Evolutionary conservation across 2,329 filamentous ascomycete genomes (phyloP).

Genomic region (Sporothrix mexicana): DNA sequence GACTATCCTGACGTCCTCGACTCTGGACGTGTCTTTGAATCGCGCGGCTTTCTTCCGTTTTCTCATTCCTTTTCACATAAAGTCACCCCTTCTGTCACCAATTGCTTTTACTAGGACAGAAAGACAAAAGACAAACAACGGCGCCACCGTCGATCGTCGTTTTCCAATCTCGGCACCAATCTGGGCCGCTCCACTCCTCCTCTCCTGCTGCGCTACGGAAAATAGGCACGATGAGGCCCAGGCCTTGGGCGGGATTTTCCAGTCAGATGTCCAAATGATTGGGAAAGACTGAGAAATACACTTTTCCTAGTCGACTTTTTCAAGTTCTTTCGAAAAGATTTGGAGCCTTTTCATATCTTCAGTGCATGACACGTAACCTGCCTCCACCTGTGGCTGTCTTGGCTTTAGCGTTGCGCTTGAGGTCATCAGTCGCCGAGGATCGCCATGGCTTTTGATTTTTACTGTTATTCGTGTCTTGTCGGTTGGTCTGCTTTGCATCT

Average conservation of each 20-base stretch:
- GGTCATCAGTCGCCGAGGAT: constrained; percentile 16
- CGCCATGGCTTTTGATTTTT: not conserved
- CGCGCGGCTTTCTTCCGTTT: not conserved
- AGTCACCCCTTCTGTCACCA: not conserved
- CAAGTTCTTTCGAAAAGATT: not conserved
- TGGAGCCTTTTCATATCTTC: not conserved
- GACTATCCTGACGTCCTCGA: constrained; percentile 1
- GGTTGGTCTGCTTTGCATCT: not conserved
- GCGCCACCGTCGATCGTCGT: constrained; percentile 24
- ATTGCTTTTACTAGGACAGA: not conserved
- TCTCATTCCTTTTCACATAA: not conserved
- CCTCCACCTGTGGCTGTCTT: constrained; percentile 21
- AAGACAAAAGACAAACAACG: constrained; percentile 4
- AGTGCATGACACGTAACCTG: constrained; percentile 16
- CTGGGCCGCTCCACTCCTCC: constrained; percentile 8
- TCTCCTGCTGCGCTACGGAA: constrained; percentile 17
- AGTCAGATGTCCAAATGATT: not conserved
- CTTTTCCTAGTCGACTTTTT: not conserved
- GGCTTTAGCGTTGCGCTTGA: constrained; percentile 24
- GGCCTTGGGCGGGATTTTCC: not conserved
- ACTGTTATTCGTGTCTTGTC: not conserved
- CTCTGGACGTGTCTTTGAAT: not conserved
- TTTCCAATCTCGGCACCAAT: constrained; percentile 29
- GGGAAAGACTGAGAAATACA: not conserved
- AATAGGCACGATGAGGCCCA: constrained; percentile 13